These are phyloP conservation scores for Coemansia sp. DNA, from an alignment of 192 early-diverging fungal species.

Conservation along the genomic window DNA sequence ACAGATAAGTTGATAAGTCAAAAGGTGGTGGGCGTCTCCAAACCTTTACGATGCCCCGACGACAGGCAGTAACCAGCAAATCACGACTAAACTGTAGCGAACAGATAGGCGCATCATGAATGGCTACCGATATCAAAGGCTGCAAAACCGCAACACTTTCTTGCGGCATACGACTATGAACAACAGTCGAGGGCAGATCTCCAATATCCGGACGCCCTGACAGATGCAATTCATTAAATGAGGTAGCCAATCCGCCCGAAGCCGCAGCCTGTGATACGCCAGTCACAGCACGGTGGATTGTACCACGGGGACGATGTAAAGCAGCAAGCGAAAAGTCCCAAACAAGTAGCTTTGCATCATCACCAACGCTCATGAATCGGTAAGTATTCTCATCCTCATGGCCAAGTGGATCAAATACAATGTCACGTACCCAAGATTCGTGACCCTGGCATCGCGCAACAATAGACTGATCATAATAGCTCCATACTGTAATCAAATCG, in stretches of 20 bases:
- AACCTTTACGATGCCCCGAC: slow-evolving; percentile 67
- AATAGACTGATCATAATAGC: slow-evolving; percentile 70
- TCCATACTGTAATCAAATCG: slow-evolving; percentile 88
- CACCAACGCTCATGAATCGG: slow-evolving; percentile 85
- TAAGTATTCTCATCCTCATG: slow-evolving; percentile 76
- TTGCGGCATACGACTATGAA: slow-evolving; percentile 28
- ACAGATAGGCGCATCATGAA: slow-evolving; percentile 64
- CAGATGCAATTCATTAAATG: slow-evolving; percentile 14
- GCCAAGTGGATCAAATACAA: slow-evolving; percentile 79
- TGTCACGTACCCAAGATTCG: slow-evolving; percentile 80
- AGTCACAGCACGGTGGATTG: slow-evolving; percentile 1
- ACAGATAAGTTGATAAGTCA: slow-evolving; percentile 16
- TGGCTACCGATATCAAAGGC: slow-evolving; percentile 63
- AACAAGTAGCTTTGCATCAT: slow-evolving; percentile 81
- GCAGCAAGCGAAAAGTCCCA: slow-evolving; percentile 90
- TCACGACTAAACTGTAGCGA: slow-evolving; percentile 68
- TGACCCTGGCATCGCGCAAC: slow-evolving; percentile 90
- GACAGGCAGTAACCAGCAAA: slow-evolving; percentile 71
- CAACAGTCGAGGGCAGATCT: slow-evolving; percentile 10
- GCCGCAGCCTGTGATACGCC: not conserved
- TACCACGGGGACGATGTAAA: slow-evolving; percentile 70
- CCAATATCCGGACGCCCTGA: slow-evolving; percentile 1
- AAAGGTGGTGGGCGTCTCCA: slow-evolving; percentile 64
- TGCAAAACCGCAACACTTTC: slow-evolving; percentile 67
- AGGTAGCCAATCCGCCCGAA: not conserved